Evolutionary conservation across 108 stramenopile genomes (phyloP), one percentile per base, ranked within the genome.

Genomic region (Nannochloropsis gaditana): DNA sequence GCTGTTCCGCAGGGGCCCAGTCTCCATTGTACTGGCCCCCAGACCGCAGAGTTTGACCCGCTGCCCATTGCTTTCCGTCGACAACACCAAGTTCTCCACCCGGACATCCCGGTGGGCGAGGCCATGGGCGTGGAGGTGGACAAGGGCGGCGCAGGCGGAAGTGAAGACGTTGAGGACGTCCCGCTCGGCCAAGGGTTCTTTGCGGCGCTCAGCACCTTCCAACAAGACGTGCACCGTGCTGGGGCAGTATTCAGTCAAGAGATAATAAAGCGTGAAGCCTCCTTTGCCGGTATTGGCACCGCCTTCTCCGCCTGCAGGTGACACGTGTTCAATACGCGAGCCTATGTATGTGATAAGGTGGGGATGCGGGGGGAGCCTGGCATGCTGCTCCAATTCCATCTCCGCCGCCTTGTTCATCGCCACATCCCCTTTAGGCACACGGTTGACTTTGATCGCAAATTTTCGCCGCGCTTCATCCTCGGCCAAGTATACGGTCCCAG

Each of bases 1-100:
- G 43, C 43, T 5, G 17, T 11, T 17, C 45, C 43, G 86, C n/a
- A 47, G 82, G 19, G 83, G 9, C n/a, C 82, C 42, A 44, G 86
- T 86, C 31, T 21, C 43, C 5, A 50, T 87, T 42, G 73, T 84
- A 59, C 86, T 84, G 44, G 80, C 44, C 43, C 93, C 92, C 41
- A 93, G 92, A 88, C 92, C 93, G 83, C 92, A 92, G 15, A 93
- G 87, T 86, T 93, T 93, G 45, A 92, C 80, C 41, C 87, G 91
- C 59, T 73, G 59, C 59, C 59, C 59, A 0, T 73, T 73, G 43
- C 92, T 92, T 86, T 93, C 92, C 42, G 43, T 79, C 43, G 84
- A 91, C 43, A 93, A 91, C 42, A 93, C 89, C 43, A 92, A 90
- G 84, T 93, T 93, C 83, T 93, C 93, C 83, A 92, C 91, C 50